Percentiles rank a stretch among this genome's conserved stretches.
These are phyloP conservation scores for Paracoccidioides lutzii DNA, from an alignment of 2,329 filamentous ascomycete genomes.

Conservation along the genomic window DNA sequence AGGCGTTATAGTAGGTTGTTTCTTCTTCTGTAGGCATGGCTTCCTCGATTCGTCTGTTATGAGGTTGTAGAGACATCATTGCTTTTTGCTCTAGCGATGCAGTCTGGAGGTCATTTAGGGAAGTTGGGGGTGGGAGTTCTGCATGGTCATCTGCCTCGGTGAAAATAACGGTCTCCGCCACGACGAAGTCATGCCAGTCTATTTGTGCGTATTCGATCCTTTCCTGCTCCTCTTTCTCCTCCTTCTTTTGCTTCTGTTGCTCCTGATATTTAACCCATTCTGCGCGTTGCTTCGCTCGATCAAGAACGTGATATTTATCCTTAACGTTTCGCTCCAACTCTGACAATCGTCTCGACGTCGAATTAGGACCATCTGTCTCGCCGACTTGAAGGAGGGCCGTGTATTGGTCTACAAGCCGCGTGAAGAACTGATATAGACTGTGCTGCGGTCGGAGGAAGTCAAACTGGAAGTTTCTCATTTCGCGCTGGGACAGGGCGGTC, in stretches of 20 bases:
- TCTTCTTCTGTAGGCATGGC: conserved; percentile 73
- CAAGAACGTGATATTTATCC: conserved; percentile 68
- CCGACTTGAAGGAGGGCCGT: conserved; percentile 59
- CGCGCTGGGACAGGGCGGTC: conserved; percentile 76
- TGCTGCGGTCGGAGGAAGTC: conserved; percentile 93
- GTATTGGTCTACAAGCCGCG: conserved; percentile 85
- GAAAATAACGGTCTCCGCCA: conserved; percentile 90
- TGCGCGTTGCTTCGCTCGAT: conserved; percentile 69
- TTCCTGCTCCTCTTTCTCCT: conserved; percentile 75
- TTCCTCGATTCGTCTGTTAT: conserved; percentile 77
- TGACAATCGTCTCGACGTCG: conserved; percentile 57
- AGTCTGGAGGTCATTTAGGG: conserved; percentile 81
- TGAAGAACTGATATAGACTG: conserved; percentile 92
- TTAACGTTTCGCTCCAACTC: conserved; percentile 62
- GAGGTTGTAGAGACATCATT: conserved; percentile 66
- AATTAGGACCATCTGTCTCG: conserved; percentile 55
- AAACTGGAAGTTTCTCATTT: conserved; percentile 85
- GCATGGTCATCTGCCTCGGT: conserved; percentile 75
- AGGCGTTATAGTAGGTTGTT: conserved; percentile 39
- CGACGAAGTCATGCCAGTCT: conserved; percentile 95
- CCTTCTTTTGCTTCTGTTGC: conserved; percentile 73
- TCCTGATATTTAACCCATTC: conserved; percentile 80
- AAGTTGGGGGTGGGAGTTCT: conserved; percentile 77
- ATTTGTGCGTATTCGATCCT: conserved; percentile 68
- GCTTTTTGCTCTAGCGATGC: conserved; percentile 92